Evolutionary conservation across 495 filamentous ascomycete species (phyloP).

Genomic region (Durotheca rogersii): DNA sequence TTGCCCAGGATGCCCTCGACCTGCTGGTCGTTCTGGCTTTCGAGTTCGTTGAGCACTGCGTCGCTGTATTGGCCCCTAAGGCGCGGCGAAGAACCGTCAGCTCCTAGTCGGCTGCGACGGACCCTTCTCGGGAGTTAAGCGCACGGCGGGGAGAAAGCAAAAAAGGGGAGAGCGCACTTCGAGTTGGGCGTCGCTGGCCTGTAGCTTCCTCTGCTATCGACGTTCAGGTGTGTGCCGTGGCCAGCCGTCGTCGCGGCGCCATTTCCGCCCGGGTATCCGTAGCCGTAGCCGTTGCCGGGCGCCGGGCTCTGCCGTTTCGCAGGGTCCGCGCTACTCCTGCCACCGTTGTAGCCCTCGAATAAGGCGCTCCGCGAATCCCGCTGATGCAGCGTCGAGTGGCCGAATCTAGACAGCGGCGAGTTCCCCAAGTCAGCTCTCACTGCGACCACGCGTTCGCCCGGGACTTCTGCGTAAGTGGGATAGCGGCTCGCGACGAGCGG

Average conservation of each 20-base stretch:
- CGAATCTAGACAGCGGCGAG: slow-evolving; percentile 48
- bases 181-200: slow-evolving; percentile 78
- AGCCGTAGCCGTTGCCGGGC: slow-evolving; percentile 63
- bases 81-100: slow-evolving; percentile 8
- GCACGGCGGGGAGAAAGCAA: not conserved
- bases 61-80: slow-evolving; percentile 90
- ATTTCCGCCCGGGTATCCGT: slow-evolving; percentile 51
- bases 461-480: not conserved
- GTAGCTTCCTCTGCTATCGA: slow-evolving; percentile 39
- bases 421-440: not conserved
- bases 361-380: slow-evolving; percentile 86
- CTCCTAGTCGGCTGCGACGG: not conserved
- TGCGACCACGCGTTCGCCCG: not conserved
- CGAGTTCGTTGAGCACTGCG: slow-evolving; percentile 87
- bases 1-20: slow-evolving; percentile 88
- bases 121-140: not conserved
- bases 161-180: slow-evolving; percentile 52
- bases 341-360: slow-evolving; percentile 79
- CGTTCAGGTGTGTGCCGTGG: slow-evolving; percentile 34
- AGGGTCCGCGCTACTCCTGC: slow-evolving; percentile 41
- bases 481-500: not conserved
- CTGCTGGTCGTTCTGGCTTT: slow-evolving; percentile 91
- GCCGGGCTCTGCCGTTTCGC: slow-evolving; percentile 54
- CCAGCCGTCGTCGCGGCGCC: slow-evolving; percentile 27
- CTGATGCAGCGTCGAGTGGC: slow-evolving; percentile 66